These are phyloP conservation scores for Amanita rimosa DNA, from an alignment of 768 basidiomycete species.

Conservation along the genomic window DNA sequence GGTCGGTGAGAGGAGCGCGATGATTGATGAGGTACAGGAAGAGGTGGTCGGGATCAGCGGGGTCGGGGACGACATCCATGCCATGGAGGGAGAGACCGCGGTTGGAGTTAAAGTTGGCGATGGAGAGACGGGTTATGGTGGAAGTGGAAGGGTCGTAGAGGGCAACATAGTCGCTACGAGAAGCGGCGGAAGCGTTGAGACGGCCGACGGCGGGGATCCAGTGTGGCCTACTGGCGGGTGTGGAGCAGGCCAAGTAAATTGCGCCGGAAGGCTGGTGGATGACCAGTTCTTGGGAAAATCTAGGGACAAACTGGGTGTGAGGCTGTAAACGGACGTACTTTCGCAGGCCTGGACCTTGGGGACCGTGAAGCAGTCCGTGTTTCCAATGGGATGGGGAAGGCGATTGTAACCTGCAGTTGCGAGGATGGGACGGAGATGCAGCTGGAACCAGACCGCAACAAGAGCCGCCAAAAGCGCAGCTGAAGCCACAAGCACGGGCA, in stretches of 20 bases:
- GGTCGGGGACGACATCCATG: conserved; percentile 55
- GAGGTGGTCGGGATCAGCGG: conserved; percentile 32
- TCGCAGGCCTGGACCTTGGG: conserved; percentile 57
- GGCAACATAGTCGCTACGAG: conserved; percentile 44
- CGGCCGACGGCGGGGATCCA: conserved; percentile 39
- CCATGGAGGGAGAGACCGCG: conserved; percentile 50
- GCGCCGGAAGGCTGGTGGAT: conserved; percentile 47
- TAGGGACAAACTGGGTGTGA: background rate
- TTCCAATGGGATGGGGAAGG: conserved; percentile 31
- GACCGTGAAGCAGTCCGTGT: conserved; percentile 35
- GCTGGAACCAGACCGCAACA: conserved; percentile 24
- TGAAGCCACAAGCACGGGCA: background rate
- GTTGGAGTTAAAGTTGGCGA: conserved; percentile 24
- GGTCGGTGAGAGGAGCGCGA: conserved; percentile 33
- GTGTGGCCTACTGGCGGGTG: conserved; percentile 28
- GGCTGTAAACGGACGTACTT: conserved; percentile 28
- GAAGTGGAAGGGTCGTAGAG: conserved; percentile 40
- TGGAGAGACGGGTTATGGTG: conserved; percentile 31
- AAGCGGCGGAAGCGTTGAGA: conserved; percentile 26
- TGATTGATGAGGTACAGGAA: conserved; percentile 70
- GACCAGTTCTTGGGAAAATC: conserved; percentile 32
- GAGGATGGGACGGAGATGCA: conserved; percentile 36
- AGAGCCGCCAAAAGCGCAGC: conserved; percentile 6
- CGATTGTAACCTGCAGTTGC: conserved; percentile 31
- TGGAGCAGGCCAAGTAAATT: conserved; percentile 56